Percentiles rank a stretch among this genome's conserved stretches.
Conservation (phyloP, 2,329 filamentous ascomycete genomes). For the Xylariaceae sp. region DNA sequence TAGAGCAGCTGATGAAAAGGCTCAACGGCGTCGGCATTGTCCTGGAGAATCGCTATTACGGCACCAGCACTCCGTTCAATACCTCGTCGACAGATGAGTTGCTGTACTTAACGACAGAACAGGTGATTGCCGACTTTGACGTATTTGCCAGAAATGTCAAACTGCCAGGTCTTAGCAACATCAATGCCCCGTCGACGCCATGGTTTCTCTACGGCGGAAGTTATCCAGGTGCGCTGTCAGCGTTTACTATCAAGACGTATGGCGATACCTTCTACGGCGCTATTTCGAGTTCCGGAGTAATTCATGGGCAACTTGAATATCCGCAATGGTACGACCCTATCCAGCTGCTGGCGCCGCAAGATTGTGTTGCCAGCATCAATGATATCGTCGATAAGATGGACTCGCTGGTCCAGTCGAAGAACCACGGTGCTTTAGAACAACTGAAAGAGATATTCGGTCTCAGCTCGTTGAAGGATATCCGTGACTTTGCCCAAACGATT, state of each 20-base stretch:
- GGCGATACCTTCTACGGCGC: constrained; percentile 53
- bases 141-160: constrained; percentile 56
- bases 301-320: constrained; percentile 51
- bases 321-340: constrained; percentile 57
- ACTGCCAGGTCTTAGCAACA: constrained; percentile 48
- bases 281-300: constrained; percentile 53
- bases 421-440: constrained; percentile 48
- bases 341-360: constrained; percentile 54
- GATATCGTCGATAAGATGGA: constrained; percentile 57
- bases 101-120: constrained; percentile 55
- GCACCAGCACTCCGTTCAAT: constrained; percentile 54
- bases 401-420: constrained; percentile 48
- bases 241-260: constrained; percentile 53
- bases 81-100: constrained; percentile 56
- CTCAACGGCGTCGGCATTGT: constrained; percentile 58
- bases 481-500: constrained; percentile 56
- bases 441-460: constrained; percentile 56
- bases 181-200: constrained; percentile 51
- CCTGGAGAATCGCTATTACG: constrained; percentile 59
- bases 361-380: constrained; percentile 56
- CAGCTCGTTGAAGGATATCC: constrained; percentile 47
- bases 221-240: constrained; percentile 39
- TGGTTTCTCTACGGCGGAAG: constrained; percentile 43
- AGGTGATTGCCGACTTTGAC: constrained; percentile 58
- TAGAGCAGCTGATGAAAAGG: constrained; percentile 12